Evolutionary conservation across 2,329 filamentous ascomycete species (phyloP).

Genomic region (Talaromyces sp.): DNA sequence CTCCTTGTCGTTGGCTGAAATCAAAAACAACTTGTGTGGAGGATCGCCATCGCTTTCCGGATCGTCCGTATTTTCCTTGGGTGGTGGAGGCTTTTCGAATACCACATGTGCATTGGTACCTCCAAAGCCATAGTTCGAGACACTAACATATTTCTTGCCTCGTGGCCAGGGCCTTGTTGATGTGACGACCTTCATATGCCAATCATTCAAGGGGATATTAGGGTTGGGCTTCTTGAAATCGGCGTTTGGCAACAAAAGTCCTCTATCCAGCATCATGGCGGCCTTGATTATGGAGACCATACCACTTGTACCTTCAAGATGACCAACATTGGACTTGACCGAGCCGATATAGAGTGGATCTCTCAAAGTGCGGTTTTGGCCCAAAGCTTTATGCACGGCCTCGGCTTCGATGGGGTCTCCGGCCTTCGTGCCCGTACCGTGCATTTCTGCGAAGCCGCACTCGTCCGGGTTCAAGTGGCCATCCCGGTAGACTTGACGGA

Average conservation of each 20-base stretch:
- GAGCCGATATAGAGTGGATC: constrained; percentile 30
- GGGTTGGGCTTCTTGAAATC: constrained; percentile 34
- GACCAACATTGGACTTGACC: constrained; percentile 41
- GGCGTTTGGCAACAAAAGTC: constrained; percentile 28
- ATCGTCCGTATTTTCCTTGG: constrained; percentile 3
- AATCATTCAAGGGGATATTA: constrained; percentile 26
- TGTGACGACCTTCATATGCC: constrained; percentile 28
- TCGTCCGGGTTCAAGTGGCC: constrained; percentile 36
- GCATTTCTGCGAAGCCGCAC: constrained; percentile 45
- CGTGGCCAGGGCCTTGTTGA: constrained; percentile 30
- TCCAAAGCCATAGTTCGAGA: constrained; percentile 34
- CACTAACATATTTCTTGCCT: constrained; percentile 27
- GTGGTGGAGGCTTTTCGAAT: constrained; percentile 21
- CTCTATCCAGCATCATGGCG: constrained; percentile 30
- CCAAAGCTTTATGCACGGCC: constrained; percentile 22
- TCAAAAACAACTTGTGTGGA: constrained; percentile 23
- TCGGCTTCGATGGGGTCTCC: constrained; percentile 57
- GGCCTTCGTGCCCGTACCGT: constrained; percentile 45
- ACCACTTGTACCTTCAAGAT: constrained; percentile 30
- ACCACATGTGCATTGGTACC: constrained; percentile 35
- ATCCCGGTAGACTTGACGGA: constrained; percentile 39
- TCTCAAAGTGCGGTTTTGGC: constrained; percentile 14
- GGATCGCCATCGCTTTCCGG: constrained; percentile 20
- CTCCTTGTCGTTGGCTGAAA: constrained; percentile 32
- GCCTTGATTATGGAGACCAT: constrained; percentile 37